phyloP scores from a whole-genome alignment of 495 filamentous ascomycete genomes.

The Hypomontagnella submonticulosa region DNA sequence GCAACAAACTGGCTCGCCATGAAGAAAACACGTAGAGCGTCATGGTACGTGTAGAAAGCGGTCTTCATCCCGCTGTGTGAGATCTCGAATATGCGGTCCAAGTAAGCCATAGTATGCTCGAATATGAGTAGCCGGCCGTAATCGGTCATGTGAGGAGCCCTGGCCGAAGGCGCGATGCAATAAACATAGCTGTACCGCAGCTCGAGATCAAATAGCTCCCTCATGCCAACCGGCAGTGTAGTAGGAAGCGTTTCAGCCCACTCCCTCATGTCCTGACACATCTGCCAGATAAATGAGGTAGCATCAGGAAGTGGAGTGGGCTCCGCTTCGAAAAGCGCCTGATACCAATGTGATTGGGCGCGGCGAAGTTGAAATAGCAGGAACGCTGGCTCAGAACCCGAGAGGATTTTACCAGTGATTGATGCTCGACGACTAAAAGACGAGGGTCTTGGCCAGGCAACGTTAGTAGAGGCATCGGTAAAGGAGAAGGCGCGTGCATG shows the following conservation, averaged over 20 bases:
- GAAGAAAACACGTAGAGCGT: conserved; percentile 76
- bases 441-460: conserved; percentile 62
- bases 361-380: conserved; percentile 80
- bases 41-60: conserved; percentile 77
- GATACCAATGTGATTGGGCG: conserved; percentile 84
- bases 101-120: conserved; percentile 80
- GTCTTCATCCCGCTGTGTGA: conserved; percentile 59
- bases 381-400: conserved; percentile 63
- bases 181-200: conserved; percentile 86
- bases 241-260: conserved; percentile 73
- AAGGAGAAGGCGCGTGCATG: conserved; percentile 87
- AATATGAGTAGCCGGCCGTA: conserved; percentile 82
- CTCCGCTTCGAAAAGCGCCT: conserved; percentile 78
- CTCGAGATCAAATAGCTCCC: conserved; percentile 81
- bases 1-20: conserved; percentile 76
- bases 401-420: conserved; percentile 53
- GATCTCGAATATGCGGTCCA: conserved; percentile 68
- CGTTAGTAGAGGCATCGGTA: conserved; percentile 85
- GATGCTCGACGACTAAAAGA: conserved; percentile 51
- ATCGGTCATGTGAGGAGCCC: conserved; percentile 69
- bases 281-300: conserved; percentile 68
- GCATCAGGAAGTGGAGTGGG: conserved; percentile 68
- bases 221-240: conserved; percentile 66
- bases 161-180: conserved; percentile 77
- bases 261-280: conserved; percentile 70